Evolutionary conservation across 2,329 filamentous ascomycete species (phyloP), one percentile per base, ranked within the genome.

Genomic region (Apiospora koreana): DNA sequence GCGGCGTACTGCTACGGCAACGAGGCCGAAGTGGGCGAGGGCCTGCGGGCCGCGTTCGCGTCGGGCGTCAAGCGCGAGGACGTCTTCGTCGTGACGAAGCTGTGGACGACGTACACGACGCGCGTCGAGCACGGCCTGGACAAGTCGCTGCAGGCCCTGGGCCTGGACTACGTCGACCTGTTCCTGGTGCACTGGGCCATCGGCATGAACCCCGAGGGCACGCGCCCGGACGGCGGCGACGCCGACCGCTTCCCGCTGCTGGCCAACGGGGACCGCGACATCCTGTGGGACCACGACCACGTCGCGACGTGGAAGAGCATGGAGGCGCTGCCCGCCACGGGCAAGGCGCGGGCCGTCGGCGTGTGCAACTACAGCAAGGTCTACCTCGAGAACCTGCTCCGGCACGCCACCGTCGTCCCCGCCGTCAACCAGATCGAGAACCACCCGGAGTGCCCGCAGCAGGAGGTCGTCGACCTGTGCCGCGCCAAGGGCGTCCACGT

Each of bases 111-210:
- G 67, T 95, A 93, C 83, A 91, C 92, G 80, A 89, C 88, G 41
- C 86, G 91, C 8, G 90, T 90, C 7, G 90, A 92, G 81, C 83
- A 92, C 76, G 90, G 87, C 45, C 86, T 96, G 45, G 89, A 94
- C 74, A 90, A 91, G 86, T 93, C 91, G 76, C 84, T 96, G 79
- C 88, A 91, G 82, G 86, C 87, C 71, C 83, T 97, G 45, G 92
- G 93, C 1, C 84, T 96, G 65, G 92, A 94, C 74, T 95, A 97
- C 79, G 87, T 97, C 6, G 94, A 97, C 79, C 84, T 97, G 70
- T 94, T 89, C 79, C 86, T 97, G 46, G 88, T 97, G 84, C 94
- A 97, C 83, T 96, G 93, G 93, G 92, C 93, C 7, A 84, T 94
- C 64, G 89, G 92, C 67, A 91, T 95, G 89, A 95, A 95, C 83